phyloP scores from a whole-genome alignment of 1,284 basidiomycete genomes.

The Gomphus sp. region DNA sequence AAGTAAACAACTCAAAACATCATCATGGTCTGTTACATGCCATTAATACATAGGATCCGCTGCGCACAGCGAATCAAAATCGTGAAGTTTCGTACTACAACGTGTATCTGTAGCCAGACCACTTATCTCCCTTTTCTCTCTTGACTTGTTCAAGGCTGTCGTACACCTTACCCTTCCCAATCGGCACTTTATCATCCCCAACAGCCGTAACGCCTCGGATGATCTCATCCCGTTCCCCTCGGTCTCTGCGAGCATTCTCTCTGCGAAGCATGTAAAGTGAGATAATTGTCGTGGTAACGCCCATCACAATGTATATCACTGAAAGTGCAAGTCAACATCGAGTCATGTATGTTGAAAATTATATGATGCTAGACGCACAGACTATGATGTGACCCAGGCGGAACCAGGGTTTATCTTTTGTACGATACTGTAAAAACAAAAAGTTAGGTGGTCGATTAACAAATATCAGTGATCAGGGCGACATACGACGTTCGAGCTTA shows the following conservation, averaged over 20 bases:
- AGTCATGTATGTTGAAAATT: not conserved
- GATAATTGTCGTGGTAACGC: slow-evolving; percentile 39
- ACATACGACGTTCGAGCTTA: slow-evolving; percentile 13
- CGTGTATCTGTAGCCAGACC: slow-evolving; percentile 10
- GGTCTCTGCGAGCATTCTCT: slow-evolving; percentile 54
- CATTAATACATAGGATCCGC: not conserved
- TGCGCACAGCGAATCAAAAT: not conserved
- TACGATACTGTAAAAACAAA: slow-evolving; percentile 41
- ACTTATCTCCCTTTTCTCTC: slow-evolving; percentile 7
- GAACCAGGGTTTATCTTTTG: slow-evolving; percentile 60
- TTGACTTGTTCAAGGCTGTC: slow-evolving; percentile 7
- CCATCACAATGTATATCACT: slow-evolving; percentile 59
- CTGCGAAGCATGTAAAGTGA: slow-evolving; percentile 39
- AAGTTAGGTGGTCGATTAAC: not conserved
- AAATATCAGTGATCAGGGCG: not conserved
- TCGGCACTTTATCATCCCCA: not conserved
- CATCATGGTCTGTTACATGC: not conserved
- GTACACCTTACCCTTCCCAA: not conserved
- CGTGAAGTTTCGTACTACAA: not conserved
- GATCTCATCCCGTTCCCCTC: slow-evolving; percentile 59
- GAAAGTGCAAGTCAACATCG: not conserved
- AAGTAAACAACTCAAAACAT: not conserved
- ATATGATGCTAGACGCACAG: slow-evolving; percentile 11
- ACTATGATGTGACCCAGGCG: slow-evolving; percentile 59
- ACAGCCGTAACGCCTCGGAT: slow-evolving; percentile 35